Evolutionary conservation across 2,329 filamentous ascomycete genomes (phyloP).

Genomic region (Aspergillus tanneri): DNA sequence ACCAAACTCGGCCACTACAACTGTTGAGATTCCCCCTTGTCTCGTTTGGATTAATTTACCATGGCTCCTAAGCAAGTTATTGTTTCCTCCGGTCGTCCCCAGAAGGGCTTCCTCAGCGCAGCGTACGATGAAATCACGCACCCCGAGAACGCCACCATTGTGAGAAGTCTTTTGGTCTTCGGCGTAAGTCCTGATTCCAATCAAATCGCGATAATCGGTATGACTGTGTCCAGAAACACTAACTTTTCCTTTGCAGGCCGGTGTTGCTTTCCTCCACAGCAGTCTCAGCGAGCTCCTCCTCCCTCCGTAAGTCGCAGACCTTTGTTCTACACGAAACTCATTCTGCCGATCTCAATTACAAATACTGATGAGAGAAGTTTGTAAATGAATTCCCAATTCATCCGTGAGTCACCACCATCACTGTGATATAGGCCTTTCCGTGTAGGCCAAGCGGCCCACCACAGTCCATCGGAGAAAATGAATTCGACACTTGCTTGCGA

Average conservation of each 20-base stretch:
- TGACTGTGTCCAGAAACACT: constrained; percentile 11
- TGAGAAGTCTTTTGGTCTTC: constrained; percentile 66
- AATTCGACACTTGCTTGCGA: constrained; percentile 3
- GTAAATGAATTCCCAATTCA: constrained; percentile 17
- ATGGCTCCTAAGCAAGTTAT: constrained; percentile 66
- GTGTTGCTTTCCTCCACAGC: constrained; percentile 66
- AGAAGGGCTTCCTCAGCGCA: constrained; percentile 55
- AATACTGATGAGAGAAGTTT: constrained; percentile 18
- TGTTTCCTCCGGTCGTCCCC: constrained; percentile 47
- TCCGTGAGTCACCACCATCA: constrained; percentile 3
- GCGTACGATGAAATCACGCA: constrained; percentile 64
- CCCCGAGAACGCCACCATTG: constrained; percentile 67
- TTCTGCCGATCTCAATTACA: constrained; percentile 15
- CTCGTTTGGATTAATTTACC: constrained; percentile 20
- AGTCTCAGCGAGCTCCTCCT: constrained; percentile 67
- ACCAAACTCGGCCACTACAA: constrained; percentile 9
- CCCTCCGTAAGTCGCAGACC: constrained; percentile 53
- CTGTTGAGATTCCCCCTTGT: constrained; percentile 4
- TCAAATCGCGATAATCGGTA: not conserved
- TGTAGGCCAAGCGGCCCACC: constrained; percentile 1
- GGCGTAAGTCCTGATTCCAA: constrained; percentile 54
- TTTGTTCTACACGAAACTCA: constrained; percentile 24
- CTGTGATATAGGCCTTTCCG: constrained; percentile 10
- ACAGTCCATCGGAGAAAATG: constrained; percentile 4
- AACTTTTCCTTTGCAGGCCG: constrained; percentile 49